Base-by-base conservation (phyloP, 495 filamentous ascomycete genomes). In the Sphaerosporella brunnea region DNA sequence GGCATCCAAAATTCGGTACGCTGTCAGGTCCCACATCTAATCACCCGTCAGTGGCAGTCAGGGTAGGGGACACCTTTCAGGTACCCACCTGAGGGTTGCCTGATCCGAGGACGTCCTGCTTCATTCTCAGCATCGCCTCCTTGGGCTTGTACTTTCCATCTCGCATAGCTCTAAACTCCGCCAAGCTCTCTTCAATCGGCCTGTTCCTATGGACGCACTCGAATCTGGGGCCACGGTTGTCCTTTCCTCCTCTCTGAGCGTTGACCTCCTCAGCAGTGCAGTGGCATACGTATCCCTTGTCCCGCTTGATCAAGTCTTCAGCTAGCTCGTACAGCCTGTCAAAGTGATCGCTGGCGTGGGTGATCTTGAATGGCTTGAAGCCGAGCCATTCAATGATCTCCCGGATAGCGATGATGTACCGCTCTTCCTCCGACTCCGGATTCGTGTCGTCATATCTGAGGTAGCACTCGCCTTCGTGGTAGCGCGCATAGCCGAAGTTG, bases 401-500 rank as follows among this genome's bases (percentile, higher is more conserved):
- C 49, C 76, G 69, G 45, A 92, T 92, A 1, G 81, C 74, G 9
- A 70, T 67, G 55, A 85, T 84, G 60, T 80, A 92, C 23, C 75
- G 69, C 62, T 84, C 78, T 57, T 86, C 76, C 62, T 92, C 84
- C 4, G 74, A 78, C 50, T 83, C 80, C 0, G 84, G 84, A 61
- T 92, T 92, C 9, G 83, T 88, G 53, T 92, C 84, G 62, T 86
- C 81, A 57, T 78, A 83, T 45, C 78, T 65, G 51, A 77, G 62
- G 25, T 74, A 73, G 63, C 74, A 80, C 47, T 80, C 67, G 45
- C 92, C 92, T 10, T 79, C 79, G 62, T 93, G 80, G 57, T 79
- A 77, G 53, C 73, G 76, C 9, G 90, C 90, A 65, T 94, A 95
- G 0, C 90, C 92, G 62, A 96, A 96, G 65, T 96, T 97, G 56